Percentiles rank a stretch among this genome's conserved stretches.
Evolutionary conservation across 495 filamentous ascomycete genomes (phyloP).

Genomic region (Neurospora pannonica): DNA sequence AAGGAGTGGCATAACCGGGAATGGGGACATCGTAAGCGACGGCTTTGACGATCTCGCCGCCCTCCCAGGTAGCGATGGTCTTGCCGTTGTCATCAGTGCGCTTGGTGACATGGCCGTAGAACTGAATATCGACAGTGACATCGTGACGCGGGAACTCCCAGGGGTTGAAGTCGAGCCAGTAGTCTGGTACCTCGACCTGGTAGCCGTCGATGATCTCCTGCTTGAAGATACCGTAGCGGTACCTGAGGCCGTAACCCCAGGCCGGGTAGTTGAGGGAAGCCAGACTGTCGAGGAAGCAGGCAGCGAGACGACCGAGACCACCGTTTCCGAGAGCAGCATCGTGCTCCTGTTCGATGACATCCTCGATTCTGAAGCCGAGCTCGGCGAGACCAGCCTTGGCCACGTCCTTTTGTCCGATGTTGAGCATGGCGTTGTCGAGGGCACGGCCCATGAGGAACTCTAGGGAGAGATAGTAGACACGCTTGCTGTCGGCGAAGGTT

Average conservation of each 20-base stretch:
- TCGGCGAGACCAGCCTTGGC: constrained; percentile 76
- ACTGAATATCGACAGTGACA: constrained; percentile 90
- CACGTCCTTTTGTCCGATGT: constrained; percentile 76
- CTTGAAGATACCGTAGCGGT: constrained; percentile 98
- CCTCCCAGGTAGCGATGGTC: constrained; percentile 66
- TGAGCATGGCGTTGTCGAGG: constrained; percentile 97
- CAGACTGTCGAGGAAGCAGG: constrained; percentile 93
- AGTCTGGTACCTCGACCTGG: constrained; percentile 95
- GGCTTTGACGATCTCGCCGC: constrained; percentile 85
- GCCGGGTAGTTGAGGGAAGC: constrained; percentile 90
- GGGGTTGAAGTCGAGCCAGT: constrained; percentile 98
- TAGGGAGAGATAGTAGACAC: constrained; percentile 91
- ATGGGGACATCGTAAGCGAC: constrained; percentile 94
- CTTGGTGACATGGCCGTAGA: constrained; percentile 77
- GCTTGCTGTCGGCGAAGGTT: constrained; percentile 81
- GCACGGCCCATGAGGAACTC: constrained; percentile 97
- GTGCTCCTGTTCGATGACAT: constrained; percentile 89
- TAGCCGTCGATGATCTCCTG: constrained; percentile 97
- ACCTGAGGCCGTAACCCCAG: constrained; percentile 93
- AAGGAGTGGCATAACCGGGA: constrained; percentile 78
- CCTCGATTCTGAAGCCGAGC: constrained; percentile 93
- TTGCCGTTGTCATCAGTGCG: constrained; percentile 66
- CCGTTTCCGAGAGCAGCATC: constrained; percentile 96
- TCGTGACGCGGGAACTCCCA: constrained; percentile 98
- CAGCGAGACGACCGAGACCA: constrained; percentile 86